A percentile compares a stretch with the other conserved stretches of the same genome.
Evolutionary conservation across 2,329 filamentous ascomycete species (phyloP).

Genomic region (Aspergillus sergii): DNA sequence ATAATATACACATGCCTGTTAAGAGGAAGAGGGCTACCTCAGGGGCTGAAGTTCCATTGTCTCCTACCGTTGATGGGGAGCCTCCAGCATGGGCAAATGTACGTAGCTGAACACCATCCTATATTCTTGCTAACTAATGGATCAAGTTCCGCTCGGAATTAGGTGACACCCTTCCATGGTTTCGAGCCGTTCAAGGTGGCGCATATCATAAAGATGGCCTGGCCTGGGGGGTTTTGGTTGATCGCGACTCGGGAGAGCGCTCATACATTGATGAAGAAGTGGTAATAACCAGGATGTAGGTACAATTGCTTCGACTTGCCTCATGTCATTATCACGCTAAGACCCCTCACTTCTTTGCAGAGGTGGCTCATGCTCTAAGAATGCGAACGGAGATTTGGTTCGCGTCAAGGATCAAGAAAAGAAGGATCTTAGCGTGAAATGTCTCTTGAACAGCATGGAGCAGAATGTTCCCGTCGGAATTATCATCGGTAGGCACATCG

Average conservation of each 20-base stretch:
- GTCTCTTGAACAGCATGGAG: conserved; percentile 51
- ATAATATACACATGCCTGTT: not conserved
- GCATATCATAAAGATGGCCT: conserved; percentile 55
- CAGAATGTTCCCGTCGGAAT: conserved; percentile 56
- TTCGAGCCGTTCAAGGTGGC: conserved; percentile 62
- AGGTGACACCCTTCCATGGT: conserved; percentile 66
- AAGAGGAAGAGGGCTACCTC: not conserved
- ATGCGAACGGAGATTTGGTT: conserved; percentile 51
- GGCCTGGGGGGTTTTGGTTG: conserved; percentile 62
- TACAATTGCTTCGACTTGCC: conserved; percentile 13
- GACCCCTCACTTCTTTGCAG: conserved; percentile 35
- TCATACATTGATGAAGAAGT: conserved; percentile 64
- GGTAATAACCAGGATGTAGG: conserved; percentile 65
- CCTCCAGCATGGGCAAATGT: conserved; percentile 60
- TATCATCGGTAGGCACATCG: conserved; percentile 52
- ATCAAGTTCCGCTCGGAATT: conserved; percentile 51
- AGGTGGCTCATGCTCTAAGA: conserved; percentile 56
- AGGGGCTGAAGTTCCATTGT: not conserved
- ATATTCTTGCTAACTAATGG: conserved; percentile 6
- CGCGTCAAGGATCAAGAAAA: conserved; percentile 51
- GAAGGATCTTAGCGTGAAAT: conserved; percentile 38
- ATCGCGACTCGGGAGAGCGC: conserved; percentile 55
- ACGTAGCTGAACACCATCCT: not conserved
- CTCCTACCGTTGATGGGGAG: conserved; percentile 21
- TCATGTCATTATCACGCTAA: not conserved